A percentile compares a stretch with the other conserved stretches of the same genome.
Conservation (phyloP, 495 filamentous ascomycete genomes). For the Annulohypoxylon moriforme region DNA sequence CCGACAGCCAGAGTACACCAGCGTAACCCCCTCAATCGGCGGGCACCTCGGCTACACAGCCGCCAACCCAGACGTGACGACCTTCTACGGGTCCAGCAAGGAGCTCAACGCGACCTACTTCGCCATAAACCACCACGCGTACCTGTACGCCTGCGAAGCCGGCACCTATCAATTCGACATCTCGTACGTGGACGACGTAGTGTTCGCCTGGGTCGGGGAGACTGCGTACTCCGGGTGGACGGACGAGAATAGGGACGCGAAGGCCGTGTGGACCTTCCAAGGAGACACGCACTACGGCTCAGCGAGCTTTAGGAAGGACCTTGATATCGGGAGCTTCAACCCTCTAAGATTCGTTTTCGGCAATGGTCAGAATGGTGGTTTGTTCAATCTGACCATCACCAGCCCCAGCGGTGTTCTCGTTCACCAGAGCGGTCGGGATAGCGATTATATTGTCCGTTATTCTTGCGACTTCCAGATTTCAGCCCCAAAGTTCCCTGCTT, state of each 20-base stretch:
- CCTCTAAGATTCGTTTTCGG: constrained; percentile 32
- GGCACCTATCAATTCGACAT: constrained; percentile 38
- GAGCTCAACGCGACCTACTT: constrained; percentile 32
- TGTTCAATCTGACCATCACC: constrained; percentile 30
- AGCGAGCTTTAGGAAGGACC: constrained; percentile 28
- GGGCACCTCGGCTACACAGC: not conserved
- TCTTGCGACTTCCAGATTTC: constrained; percentile 10
- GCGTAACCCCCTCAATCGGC: constrained; percentile 25
- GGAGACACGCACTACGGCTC: constrained; percentile 19
- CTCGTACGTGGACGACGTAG: constrained; percentile 27
- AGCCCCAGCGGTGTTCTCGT: constrained; percentile 33
- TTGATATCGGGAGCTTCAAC: constrained; percentile 15
- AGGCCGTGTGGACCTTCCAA: constrained; percentile 33
- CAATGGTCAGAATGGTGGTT: constrained; percentile 23
- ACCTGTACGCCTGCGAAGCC: constrained; percentile 35
- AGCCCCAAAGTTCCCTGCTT: constrained; percentile 21
- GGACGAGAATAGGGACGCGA: constrained; percentile 20
- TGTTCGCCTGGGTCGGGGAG: constrained; percentile 33
- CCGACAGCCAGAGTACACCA: constrained; percentile 14
- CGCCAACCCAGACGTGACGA: constrained; percentile 1
- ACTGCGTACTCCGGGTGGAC: constrained; percentile 32
- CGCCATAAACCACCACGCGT: constrained; percentile 35
- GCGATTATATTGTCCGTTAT: constrained; percentile 26
- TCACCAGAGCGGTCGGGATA: constrained; percentile 27
- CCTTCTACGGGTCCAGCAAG: constrained; percentile 21